A percentile compares a stretch with the other conserved stretches of the same genome.
These are phyloP conservation scores for Diaporthe vexans DNA, from an alignment of 2,329 filamentous ascomycete genomes.

Conservation along the genomic window DNA sequence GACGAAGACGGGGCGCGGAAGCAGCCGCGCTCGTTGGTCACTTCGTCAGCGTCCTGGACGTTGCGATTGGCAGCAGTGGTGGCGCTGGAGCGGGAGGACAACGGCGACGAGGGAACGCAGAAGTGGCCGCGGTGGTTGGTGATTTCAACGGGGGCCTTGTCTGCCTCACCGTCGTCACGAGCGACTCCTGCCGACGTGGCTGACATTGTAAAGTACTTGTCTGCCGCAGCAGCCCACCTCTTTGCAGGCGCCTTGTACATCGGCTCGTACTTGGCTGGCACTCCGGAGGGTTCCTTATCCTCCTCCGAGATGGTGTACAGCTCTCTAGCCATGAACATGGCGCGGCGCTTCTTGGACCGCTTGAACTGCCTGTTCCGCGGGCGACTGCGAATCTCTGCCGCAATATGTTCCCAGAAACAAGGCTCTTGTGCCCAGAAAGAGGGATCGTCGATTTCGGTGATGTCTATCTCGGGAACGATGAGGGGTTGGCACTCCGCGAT, in stretches of 20 bases:
- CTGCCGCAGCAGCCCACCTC: conserved; percentile 10
- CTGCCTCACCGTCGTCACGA: conserved; percentile 30
- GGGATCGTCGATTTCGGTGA: conserved; percentile 16
- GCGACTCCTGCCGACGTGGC: conserved; percentile 46
- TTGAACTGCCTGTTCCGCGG: background rate
- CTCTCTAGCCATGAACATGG: conserved; percentile 12
- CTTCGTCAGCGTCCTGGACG: background rate
- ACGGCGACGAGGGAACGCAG: background rate
- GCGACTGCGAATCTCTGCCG: too few species aligned
- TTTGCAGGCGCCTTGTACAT: conserved; percentile 27
- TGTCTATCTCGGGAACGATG: conserved; percentile 43
- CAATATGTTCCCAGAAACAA: too few species aligned
- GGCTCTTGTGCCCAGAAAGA: background rate
- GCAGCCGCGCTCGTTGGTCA: background rate
- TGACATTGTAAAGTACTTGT: conserved; percentile 46
- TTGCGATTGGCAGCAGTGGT: background rate
- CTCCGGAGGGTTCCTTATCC: background rate
- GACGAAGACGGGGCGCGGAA: background rate
- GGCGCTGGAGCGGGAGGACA: background rate
- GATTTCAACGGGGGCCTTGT: background rate
- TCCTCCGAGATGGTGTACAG: conserved; percentile 37
- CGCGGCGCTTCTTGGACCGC: background rate
- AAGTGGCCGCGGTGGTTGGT: conserved; percentile 1
- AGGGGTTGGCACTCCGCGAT: conserved; percentile 46
- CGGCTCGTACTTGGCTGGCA: background rate